These are phyloP conservation scores for Raffaelea albimanens DNA, from an alignment of 2,329 filamentous ascomycete genomes.

Conservation along the genomic window DNA sequence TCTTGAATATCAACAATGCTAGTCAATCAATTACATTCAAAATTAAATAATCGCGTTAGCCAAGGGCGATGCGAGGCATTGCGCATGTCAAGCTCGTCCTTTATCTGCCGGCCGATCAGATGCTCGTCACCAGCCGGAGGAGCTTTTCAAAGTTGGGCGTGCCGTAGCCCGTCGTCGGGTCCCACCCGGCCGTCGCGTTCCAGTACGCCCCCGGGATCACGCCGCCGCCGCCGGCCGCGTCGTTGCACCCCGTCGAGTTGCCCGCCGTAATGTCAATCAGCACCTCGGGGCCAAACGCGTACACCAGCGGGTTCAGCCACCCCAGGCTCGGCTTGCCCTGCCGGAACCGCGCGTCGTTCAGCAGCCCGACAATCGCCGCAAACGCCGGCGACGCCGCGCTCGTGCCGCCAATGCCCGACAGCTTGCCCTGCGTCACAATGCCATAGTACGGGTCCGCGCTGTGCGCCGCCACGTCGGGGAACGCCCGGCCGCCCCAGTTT, in stretches of 20 bases:
- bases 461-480: slow-evolving; percentile 20
- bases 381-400: slow-evolving; percentile 53
- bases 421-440: slow-evolving; percentile 21
- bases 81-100: too few relatives aligned
- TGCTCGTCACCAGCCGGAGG: slow-evolving; percentile 7
- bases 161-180: slow-evolving; percentile 13
- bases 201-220: slow-evolving; percentile 12
- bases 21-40: not conserved
- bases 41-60: not conserved
- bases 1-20: too few relatives aligned
- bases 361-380: slow-evolving; percentile 51
- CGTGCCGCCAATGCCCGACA: slow-evolving; percentile 22
- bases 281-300: slow-evolving; percentile 22
- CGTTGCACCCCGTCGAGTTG: slow-evolving; percentile 23
- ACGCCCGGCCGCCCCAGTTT: slow-evolving; percentile 23
- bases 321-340: slow-evolving; percentile 43
- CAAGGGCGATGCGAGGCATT: too few relatives aligned
- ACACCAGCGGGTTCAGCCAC: slow-evolving; percentile 55
- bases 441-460: slow-evolving; percentile 17
- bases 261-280: slow-evolving; percentile 29
- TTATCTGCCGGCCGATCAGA: not conserved
- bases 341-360: slow-evolving; percentile 54
- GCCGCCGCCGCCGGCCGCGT: slow-evolving; percentile 33
- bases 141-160: slow-evolving; percentile 14
- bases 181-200: slow-evolving; percentile 15